Evolutionary conservation across 2,329 filamentous ascomycete genomes (phyloP).

Genomic region (Penicillium sp.): DNA sequence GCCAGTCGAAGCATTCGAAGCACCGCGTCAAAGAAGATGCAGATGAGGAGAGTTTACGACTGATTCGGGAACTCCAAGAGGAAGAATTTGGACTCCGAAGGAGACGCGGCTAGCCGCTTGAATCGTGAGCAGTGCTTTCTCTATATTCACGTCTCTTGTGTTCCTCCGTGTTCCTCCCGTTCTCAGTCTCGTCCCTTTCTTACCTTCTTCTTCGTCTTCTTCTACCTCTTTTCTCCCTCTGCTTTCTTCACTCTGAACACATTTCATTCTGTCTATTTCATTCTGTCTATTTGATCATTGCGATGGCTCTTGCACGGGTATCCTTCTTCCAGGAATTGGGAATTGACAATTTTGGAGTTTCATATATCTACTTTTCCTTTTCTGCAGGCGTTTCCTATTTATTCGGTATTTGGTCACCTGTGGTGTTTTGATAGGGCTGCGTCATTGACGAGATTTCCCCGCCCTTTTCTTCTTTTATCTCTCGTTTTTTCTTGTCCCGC

Average conservation of each 20-base stretch:
- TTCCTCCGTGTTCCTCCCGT: background rate
- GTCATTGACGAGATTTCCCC: slow-evolving; percentile 1
- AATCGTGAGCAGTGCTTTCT: background rate
- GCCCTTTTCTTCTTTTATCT: background rate
- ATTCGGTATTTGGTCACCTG: background rate
- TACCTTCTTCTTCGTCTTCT: slow-evolving; percentile 3
- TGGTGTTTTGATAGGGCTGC: background rate
- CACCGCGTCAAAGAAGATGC: slow-evolving; percentile 27
- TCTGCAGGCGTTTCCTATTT: slow-evolving; percentile 8
- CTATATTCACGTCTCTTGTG: background rate
- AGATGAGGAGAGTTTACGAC: slow-evolving; percentile 39
- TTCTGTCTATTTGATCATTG: slow-evolving; percentile 4
- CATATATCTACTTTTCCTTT: slow-evolving; percentile 3
- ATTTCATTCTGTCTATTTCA: slow-evolving; percentile 2
- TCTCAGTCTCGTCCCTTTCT: background rate
- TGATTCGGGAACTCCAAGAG: slow-evolving; percentile 43
- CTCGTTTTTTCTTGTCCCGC: background rate
- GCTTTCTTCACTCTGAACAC: no score
- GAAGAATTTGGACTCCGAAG: slow-evolving; percentile 42
- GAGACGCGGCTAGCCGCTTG: slow-evolving; percentile 17
- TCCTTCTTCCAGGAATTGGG: slow-evolving; percentile 14
- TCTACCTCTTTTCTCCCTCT: slow-evolving; percentile 3
- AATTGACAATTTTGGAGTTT: slow-evolving; percentile 17
- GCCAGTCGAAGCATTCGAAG: slow-evolving; percentile 26
- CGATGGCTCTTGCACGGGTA: slow-evolving; percentile 12